phyloP scores from a whole-genome alignment of 352 stramenopile genomes.

The Phytopythium helicoides region DNA sequence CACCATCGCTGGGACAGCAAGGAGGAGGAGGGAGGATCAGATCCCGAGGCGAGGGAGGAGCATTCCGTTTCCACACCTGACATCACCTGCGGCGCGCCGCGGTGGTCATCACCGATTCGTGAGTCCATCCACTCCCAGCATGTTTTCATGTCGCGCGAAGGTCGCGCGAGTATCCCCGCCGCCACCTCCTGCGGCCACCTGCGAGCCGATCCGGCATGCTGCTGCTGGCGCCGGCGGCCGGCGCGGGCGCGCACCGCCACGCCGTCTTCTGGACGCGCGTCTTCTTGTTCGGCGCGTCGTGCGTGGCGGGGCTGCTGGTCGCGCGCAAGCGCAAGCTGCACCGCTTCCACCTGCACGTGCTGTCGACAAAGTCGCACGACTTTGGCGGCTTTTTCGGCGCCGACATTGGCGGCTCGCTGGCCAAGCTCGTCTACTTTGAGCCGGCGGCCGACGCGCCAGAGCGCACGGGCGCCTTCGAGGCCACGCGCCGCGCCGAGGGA shows the following conservation, averaged over 20 bases:
- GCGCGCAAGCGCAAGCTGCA: slow-evolving; percentile 66
- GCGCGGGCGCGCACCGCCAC: slow-evolving; percentile 17
- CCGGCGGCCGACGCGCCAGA: slow-evolving; percentile 32
- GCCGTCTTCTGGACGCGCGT: slow-evolving; percentile 67
- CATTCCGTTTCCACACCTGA: no score
- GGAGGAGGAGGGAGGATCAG: no score
- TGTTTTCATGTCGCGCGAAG: no score
- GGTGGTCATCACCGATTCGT: no score
- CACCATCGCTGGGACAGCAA: no score
- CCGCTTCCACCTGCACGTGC: slow-evolving; percentile 66
- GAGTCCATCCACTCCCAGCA: no score
- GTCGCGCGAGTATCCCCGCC: no score
- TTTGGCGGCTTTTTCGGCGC: slow-evolving; percentile 84
- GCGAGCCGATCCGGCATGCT: no score
- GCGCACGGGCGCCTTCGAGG: slow-evolving; percentile 20
- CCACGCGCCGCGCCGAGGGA: slow-evolving; percentile 33
- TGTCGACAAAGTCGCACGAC: slow-evolving; percentile 65
- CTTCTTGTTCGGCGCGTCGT: slow-evolving; percentile 70
- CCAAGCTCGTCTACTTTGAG: slow-evolving; percentile 95
- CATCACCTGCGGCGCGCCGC: no score
- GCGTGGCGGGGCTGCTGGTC: slow-evolving; percentile 64
- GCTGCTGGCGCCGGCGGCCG: neutral
- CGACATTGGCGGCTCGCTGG: slow-evolving; percentile 92
- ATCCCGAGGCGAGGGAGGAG: no score
- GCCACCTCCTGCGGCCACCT: no score